Conservation (phyloP, 371 early-diverging fungal species). For the Massospora cicadina region DNA sequence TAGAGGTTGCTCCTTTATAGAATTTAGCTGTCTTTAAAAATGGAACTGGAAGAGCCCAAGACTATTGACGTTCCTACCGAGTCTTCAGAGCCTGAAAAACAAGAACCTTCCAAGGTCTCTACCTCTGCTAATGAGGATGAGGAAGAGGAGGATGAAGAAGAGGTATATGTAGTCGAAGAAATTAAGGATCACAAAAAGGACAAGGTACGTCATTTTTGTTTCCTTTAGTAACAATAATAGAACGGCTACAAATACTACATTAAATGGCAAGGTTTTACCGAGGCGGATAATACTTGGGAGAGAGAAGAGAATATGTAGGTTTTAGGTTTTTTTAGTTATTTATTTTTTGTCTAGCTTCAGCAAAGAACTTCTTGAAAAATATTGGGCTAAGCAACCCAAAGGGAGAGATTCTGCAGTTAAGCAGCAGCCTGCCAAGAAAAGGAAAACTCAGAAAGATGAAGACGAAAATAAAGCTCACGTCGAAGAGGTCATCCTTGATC, state of each 20-base stretch:
- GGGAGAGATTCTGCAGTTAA: background rate
- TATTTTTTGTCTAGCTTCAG: constrained; percentile 6
- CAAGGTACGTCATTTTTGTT: background rate
- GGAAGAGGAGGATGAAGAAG: constrained; percentile 8
- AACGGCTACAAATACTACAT: constrained; percentile 2
- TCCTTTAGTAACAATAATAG: background rate
- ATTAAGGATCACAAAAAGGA: constrained; percentile 7
- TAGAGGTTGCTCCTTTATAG: too few relatives aligned
- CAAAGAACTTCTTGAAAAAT: constrained; percentile 4
- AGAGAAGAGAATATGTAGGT: constrained; percentile 10
- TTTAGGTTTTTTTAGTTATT: background rate
- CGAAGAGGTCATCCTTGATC: background rate
- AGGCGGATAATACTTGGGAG: constrained; percentile 11
- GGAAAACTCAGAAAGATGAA: background rate
- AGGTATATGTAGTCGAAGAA: constrained; percentile 8
- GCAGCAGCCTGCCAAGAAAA: background rate
- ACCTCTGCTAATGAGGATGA: background rate
- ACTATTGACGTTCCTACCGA: too few relatives aligned
- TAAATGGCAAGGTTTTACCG: constrained; percentile 8
- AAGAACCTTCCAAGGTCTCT: background rate
- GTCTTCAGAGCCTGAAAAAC: too few relatives aligned
- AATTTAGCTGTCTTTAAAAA: too few relatives aligned
- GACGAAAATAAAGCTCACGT: background rate
- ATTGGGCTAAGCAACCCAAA: constrained; percentile 8
- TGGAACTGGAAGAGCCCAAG: too few relatives aligned